Percentiles rank a stretch among this genome's conserved stretches.
phyloP scores from a whole-genome alignment of 306 rosid species.

The Prunus campanulata region DNA sequence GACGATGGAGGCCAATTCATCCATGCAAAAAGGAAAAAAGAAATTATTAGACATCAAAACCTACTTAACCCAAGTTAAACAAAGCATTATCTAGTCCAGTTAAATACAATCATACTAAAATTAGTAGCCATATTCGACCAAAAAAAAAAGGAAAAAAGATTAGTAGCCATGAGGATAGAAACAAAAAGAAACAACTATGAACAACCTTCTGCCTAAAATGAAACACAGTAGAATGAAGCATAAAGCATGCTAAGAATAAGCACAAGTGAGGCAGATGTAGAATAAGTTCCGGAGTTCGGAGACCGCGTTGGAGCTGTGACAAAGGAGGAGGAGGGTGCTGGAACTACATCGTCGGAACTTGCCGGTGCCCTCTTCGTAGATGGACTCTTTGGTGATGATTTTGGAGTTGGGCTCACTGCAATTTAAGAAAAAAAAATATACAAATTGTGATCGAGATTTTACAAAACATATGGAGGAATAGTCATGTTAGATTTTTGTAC shows the following conservation, averaged over 20 bases:
- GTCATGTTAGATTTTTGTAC: not conserved
- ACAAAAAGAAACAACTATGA: not conserved
- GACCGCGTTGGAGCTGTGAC: not conserved
- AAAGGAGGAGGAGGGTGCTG: slow-evolving; percentile 5
- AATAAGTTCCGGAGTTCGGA: slow-evolving; percentile 2
- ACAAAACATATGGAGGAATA: not conserved
- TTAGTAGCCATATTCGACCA: not conserved
- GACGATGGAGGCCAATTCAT: too few species aligned
- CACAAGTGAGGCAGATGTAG: slow-evolving; percentile 4
- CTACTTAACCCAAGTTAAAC: not conserved
- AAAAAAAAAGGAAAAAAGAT: too few species aligned
- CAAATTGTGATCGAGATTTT: not conserved
- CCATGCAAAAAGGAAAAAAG: not conserved
- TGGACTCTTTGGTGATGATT: slow-evolving; percentile 1
- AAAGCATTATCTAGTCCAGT: not conserved
- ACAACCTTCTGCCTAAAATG: not conserved
- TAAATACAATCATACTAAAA: not conserved
- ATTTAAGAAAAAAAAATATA: not conserved
- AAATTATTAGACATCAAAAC: not conserved
- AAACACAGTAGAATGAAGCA: not conserved
- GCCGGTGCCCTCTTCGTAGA: not conserved
- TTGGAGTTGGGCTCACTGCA: slow-evolving; percentile 7
- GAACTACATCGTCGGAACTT: not conserved
- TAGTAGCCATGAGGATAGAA: not conserved
- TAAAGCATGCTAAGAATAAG: not conserved